Conservation (phyloP, 768 basidiomycete species). For the Naganishia antarctica region DNA sequence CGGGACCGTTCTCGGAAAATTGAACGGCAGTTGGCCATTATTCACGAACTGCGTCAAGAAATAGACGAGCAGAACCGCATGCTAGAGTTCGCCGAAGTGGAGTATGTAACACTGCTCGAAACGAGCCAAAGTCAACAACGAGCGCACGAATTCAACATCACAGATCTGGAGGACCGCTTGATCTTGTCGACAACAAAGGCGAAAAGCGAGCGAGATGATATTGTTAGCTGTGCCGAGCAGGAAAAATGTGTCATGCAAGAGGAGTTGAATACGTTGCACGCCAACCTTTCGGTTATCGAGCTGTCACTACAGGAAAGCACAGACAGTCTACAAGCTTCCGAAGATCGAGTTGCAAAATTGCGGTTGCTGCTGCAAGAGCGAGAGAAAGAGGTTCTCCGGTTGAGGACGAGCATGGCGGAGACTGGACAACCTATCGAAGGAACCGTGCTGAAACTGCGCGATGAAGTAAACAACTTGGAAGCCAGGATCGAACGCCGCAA, state of each 20-base stretch:
- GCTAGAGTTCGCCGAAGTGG: conserved; percentile 26
- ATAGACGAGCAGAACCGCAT: conserved; percentile 20
- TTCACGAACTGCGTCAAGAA: conserved; percentile 2
- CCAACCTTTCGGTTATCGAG: conserved; percentile 16
- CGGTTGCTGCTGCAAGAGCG: conserved; percentile 5
- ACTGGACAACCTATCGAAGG: conserved; percentile 22
- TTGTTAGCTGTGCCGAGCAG: neutral
- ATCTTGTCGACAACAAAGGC: neutral
- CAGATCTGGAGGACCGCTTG: neutral
- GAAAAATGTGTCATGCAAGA: neutral
- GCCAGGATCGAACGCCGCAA: conserved; percentile 25
- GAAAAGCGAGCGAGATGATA: neutral
- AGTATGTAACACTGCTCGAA: conserved; percentile 16
- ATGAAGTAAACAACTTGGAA: conserved; percentile 4
- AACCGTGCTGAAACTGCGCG: neutral
- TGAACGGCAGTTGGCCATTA: conserved; percentile 1
- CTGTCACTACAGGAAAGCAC: conserved; percentile 11
- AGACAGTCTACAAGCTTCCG: conserved; percentile 10
- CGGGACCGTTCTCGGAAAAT: no score
- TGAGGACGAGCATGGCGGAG: conserved; percentile 6
- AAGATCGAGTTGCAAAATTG: conserved; percentile 1
- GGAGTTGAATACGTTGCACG: neutral
- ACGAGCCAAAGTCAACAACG: neutral
- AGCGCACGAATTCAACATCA: neutral
- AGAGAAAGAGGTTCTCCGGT: conserved; percentile 1